Percentiles rank a stretch among this genome's conserved stretches.
Evolutionary conservation across 495 filamentous ascomycete genomes (phyloP).

Genomic region (Xylaria castorea): DNA sequence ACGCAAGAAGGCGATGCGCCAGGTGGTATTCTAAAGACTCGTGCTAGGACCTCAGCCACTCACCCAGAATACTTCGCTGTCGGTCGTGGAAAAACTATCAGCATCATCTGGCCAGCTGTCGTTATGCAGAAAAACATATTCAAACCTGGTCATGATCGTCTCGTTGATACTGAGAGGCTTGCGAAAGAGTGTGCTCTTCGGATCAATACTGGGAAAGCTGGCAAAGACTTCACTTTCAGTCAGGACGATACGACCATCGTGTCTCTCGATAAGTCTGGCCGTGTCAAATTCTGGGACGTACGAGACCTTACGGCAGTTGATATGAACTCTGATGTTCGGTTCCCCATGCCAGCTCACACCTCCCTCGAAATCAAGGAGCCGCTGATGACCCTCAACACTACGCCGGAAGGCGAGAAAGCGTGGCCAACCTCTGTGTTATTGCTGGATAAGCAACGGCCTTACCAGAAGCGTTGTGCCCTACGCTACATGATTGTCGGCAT

Average conservation of each 20-base stretch:
- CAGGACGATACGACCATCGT: conserved; percentile 94
- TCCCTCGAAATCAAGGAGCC: conserved; percentile 78
- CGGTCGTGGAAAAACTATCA: conserved; percentile 92
- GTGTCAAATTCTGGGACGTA: conserved; percentile 97
- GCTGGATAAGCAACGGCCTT: conserved; percentile 92
- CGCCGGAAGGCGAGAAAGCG: conserved; percentile 80
- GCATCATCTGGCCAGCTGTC: conserved; percentile 83
- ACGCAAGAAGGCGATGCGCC: conserved; percentile 77
- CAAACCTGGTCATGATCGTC: conserved; percentile 71
- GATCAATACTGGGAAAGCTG: conserved; percentile 96
- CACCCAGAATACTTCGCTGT: conserved; percentile 94
- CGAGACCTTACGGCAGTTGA: conserved; percentile 70
- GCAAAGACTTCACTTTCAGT: conserved; percentile 97
- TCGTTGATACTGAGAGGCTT: conserved; percentile 84
- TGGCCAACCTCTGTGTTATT: conserved; percentile 96
- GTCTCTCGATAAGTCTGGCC: conserved; percentile 93
- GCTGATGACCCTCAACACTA: conserved; percentile 77
- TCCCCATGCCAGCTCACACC: conserved; percentile 57
- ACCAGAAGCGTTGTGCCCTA: conserved; percentile 81
- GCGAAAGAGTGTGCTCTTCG: conserved; percentile 84
- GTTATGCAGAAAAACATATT: conserved; percentile 74
- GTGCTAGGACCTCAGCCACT: conserved; percentile 84
- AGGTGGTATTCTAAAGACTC: conserved; percentile 92
- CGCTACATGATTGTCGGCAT: conserved; percentile 96
- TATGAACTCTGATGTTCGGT: conserved; percentile 58